Base-by-base conservation (phyloP, 2,329 filamentous ascomycete genomes). In the Aspergillus sp. region DNA sequence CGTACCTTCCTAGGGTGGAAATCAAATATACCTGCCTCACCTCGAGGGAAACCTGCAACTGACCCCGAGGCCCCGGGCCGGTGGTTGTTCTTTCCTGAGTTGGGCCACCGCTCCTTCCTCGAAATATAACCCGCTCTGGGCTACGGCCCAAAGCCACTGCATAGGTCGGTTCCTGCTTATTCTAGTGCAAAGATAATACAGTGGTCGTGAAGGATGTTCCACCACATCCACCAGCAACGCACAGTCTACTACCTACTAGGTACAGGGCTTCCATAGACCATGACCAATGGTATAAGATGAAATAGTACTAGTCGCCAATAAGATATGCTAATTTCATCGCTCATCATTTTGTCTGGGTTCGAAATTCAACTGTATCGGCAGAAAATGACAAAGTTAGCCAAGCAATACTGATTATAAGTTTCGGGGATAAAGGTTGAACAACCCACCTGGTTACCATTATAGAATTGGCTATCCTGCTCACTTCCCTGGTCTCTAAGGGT, bases 371-470 rank as follows among this genome's bases (percentile, higher is more conserved):
- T 67, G 49, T 12, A 30, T 33, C 5, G 22, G 13, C 19, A 17
- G 33, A 50, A 44, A 13, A 45, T 30, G 22, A 39, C 15, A 27
- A 48, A 4, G 27, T 54, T 19, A 58, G 56, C 19, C 27, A 46
- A 45, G 9, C 12, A 30, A 47, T 27, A 40, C 22, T 15, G 40
- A n/a, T 12, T 12, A 13, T 5, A 42, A 12, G 22, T 2, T 8
- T 20, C 20, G 12, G 4, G 34, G 15, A 5, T 11, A 9, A 4
- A 34, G 7, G 9, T 24, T 8, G 37, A 13, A 42, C 5, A 9
- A 77, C 85, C 75, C 79, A 93, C 90, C 71, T 90, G 90, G 69
- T 96, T 97, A 1, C 93, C 93, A 68, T 97, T 97, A 70, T 97
- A 96, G 47, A 96, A 83, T 68, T 96, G 88, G 45, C 86, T 82